phyloP scores from a whole-genome alignment of 805 yeast genomes.

The Candida golubevii region DNA sequence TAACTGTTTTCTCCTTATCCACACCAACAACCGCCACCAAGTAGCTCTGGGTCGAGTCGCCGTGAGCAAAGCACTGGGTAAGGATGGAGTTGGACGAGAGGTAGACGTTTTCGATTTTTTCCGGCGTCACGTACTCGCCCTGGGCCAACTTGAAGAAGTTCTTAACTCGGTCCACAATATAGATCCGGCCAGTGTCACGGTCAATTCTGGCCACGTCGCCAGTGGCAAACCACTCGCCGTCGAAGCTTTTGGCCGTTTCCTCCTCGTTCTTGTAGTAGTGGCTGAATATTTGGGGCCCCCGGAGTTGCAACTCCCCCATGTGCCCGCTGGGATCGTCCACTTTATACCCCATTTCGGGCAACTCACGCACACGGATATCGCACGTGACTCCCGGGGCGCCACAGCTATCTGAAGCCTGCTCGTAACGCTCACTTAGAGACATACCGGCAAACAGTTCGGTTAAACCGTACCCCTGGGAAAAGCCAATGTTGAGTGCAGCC shows the following conservation, averaged over 20 bases:
- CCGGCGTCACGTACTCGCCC: conserved; percentile 67
- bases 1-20: conserved; percentile 15
- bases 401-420: conserved; percentile 49
- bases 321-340: conserved; percentile 22
- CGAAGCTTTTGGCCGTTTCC: conserved; percentile 51
- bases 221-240: conserved; percentile 50
- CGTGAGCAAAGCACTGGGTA: conserved; percentile 17
- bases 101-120: conserved; percentile 65
- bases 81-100: conserved; percentile 21
- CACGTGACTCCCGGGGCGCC: conserved; percentile 55
- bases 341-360: conserved; percentile 57
- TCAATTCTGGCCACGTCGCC: conserved; percentile 43
- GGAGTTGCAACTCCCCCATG: conserved; percentile 56
- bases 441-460: conserved; percentile 63
- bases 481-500: conserved; percentile 55
- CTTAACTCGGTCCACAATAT: conserved; percentile 64
- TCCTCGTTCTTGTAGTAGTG: conserved; percentile 54
- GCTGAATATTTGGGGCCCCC: conserved; percentile 61
- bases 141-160: conserved; percentile 64
- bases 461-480: conserved; percentile 70
- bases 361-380: conserved; percentile 53
- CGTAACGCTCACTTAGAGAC: conserved; percentile 37
- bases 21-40: conserved; percentile 21
- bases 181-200: conserved; percentile 45
- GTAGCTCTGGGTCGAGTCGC: conserved; percentile 14